A percentile compares a stretch with the other conserved stretches of the same genome.
Conservation (phyloP, 139 green algal genomes). For the Ulvella scutata region DNA sequence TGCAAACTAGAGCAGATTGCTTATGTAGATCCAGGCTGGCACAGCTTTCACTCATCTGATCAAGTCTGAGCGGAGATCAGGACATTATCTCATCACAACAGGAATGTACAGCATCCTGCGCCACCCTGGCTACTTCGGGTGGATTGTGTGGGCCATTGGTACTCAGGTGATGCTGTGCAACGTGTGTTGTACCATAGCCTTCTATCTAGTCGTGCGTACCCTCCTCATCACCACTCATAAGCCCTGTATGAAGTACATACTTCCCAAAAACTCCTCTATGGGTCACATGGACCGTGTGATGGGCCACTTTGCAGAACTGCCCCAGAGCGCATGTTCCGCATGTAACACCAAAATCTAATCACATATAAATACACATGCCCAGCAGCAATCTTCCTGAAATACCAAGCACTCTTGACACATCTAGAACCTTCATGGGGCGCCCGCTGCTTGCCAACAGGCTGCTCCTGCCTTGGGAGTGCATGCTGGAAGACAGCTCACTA, state of each 20-base stretch:
- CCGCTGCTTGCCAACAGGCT: neutral
- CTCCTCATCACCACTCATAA: neutral
- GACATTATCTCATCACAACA: conserved; percentile 30
- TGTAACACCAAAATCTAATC: neutral
- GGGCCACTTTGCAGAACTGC: neutral
- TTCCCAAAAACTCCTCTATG: neutral
- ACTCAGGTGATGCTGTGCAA: conserved; percentile 73
- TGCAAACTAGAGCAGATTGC: neutral
- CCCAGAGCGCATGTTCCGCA: neutral
- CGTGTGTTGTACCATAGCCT: conserved; percentile 28
- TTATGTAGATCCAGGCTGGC: conserved; percentile 31
- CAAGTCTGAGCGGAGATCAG: conserved; percentile 9
- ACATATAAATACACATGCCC: neutral
- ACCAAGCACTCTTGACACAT: neutral
- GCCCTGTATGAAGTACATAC: neutral
- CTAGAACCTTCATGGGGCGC: neutral
- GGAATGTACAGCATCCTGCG: conserved; percentile 55
- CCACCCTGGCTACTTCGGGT: conserved; percentile 84
- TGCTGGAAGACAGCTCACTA: neutral
- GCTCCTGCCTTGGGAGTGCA: neutral
- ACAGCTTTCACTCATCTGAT: conserved; percentile 61
- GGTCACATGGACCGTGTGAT: neutral
- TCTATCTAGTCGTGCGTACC: conserved; percentile 26
- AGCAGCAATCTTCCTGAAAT: neutral
- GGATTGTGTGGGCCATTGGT: conserved; percentile 67